Base-by-base conservation (phyloP, 2,329 filamentous ascomycete genomes). In the Raffaelea deltoideospora region DNA sequence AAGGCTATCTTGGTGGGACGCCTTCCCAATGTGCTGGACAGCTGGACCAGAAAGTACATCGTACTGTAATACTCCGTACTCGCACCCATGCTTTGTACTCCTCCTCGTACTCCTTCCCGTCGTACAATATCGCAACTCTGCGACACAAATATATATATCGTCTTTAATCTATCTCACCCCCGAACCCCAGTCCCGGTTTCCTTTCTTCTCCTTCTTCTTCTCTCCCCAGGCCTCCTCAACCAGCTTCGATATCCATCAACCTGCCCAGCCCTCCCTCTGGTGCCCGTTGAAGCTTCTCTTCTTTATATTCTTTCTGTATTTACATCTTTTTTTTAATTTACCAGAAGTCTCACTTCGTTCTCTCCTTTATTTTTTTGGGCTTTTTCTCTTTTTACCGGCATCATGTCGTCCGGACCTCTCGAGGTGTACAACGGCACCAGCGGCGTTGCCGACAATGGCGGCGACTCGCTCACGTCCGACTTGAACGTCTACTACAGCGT, bases 401-500 rank as follows among this genome's bases (percentile, higher is more conserved):
- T 7, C 34, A 47, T 47, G 45, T 47, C 45, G 28, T 10, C 45
- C 39, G 45, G 45, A 5, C 45, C 45, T 13, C 36, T 47, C 26
- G 43, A 44, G 37, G 37, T 37, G 39, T 74, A 71, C 56, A 67
- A 67, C 49, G 69, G 68, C 51, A 67, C 62, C 37, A 49, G 48
- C 22, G 67, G 57, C 40, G 50, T 51, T 44, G 66, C 68, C 50
- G 58, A 69, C 50, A 42, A 27, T 24, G 55, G 59, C 43, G 69
- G 69, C 40, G 65, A 67, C 53, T 67, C 67, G 36, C 51, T 61
- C 60, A 76, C 60, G 66, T 57, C 73, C 41, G 72, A 94, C 57
- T 68, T 93, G 47, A 94, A 94, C 58, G 62, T 87, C 48, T 92
- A 74, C 59, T 94, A 93, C 61, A 36, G 42, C 11, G 34, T 37